Evolutionary conservation across 2,329 filamentous ascomycete species (phyloP).

Genomic region (Claviceps digitariae): DNA sequence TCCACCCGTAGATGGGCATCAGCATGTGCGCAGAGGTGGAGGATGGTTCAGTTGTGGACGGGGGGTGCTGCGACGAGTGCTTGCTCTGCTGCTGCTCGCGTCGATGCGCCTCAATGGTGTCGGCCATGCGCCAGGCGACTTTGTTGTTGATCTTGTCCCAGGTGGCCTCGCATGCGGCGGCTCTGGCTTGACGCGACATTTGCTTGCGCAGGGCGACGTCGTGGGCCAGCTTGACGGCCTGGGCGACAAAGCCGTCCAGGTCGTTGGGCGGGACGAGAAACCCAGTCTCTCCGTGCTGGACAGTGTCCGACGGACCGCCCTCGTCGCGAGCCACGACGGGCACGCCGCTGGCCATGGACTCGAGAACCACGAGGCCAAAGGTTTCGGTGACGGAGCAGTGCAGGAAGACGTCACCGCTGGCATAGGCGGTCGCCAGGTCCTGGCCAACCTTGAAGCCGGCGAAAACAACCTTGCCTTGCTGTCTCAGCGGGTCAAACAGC

Average conservation of each 20-base stretch:
- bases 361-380: slow-evolving; percentile 56
- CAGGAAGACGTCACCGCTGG: slow-evolving; percentile 54
- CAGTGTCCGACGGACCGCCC: slow-evolving; percentile 55
- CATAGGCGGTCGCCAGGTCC: slow-evolving; percentile 51
- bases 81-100: slow-evolving; percentile 13
- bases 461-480: slow-evolving; percentile 45
- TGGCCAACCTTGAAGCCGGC: slow-evolving; percentile 50
- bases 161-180: slow-evolving; percentile 47
- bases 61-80: background rate
- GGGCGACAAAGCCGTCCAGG: slow-evolving; percentile 41
- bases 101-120: slow-evolving; percentile 34
- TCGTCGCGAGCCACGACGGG: slow-evolving; percentile 57
- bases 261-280: slow-evolving; percentile 48
- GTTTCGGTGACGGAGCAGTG: slow-evolving; percentile 62
- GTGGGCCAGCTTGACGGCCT: slow-evolving; percentile 34
- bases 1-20: slow-evolving; percentile 30
- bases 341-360: slow-evolving; percentile 58
- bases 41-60: slow-evolving; percentile 6
- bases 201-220: slow-evolving; percentile 28
- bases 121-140: slow-evolving; percentile 50
- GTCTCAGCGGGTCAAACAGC: slow-evolving; percentile 38
- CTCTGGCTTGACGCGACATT: slow-evolving; percentile 35
- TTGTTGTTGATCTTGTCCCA: slow-evolving; percentile 59
- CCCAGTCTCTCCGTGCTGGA: slow-evolving; percentile 44
- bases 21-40: slow-evolving; percentile 18